A percentile compares a stretch with the other conserved stretches of the same genome.
phyloP scores from a whole-genome alignment of 495 filamentous ascomycete genomes.

The Filosporella fistucella region DNA sequence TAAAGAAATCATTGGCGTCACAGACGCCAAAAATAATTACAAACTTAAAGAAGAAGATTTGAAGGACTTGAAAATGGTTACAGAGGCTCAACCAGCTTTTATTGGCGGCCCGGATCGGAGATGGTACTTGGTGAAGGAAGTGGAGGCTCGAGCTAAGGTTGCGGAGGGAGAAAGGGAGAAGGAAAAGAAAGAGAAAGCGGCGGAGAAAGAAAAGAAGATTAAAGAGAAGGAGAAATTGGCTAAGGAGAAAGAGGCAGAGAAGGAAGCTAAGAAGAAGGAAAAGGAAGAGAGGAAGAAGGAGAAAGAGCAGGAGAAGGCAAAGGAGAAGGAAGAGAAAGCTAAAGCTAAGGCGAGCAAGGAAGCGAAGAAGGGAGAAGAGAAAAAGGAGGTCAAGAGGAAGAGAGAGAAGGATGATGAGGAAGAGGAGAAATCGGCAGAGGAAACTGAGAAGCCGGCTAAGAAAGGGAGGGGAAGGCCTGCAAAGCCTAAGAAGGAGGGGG shows the following conservation, averaged over 20 bases:
- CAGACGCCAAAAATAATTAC: background rate
- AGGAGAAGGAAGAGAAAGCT: background rate
- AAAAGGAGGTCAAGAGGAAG: too few species aligned
- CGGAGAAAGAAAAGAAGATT: background rate
- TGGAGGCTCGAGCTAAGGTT: background rate
- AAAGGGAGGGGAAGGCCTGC: too few species aligned
- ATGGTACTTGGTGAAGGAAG: conserved; percentile 1
- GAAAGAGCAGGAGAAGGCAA: background rate
- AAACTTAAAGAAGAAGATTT: background rate
- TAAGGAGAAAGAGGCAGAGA: background rate
- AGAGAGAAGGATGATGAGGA: too few species aligned
- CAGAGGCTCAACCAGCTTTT: background rate
- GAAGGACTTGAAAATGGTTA: background rate
- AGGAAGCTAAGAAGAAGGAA: background rate
- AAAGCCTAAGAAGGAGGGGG: too few species aligned
- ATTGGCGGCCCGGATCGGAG: background rate
- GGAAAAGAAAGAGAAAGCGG: background rate
- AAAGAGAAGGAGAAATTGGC: background rate
- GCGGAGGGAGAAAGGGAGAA: background rate
- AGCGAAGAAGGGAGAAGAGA: too few species aligned
- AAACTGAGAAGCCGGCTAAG: too few species aligned
- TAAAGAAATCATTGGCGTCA: background rate
- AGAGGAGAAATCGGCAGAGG: too few species aligned
- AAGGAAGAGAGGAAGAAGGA: background rate
- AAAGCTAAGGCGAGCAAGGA: too few species aligned